Evolutionary conservation across 164 flowering plant species (phyloP).

Genomic region (Platanus orientalis): DNA sequence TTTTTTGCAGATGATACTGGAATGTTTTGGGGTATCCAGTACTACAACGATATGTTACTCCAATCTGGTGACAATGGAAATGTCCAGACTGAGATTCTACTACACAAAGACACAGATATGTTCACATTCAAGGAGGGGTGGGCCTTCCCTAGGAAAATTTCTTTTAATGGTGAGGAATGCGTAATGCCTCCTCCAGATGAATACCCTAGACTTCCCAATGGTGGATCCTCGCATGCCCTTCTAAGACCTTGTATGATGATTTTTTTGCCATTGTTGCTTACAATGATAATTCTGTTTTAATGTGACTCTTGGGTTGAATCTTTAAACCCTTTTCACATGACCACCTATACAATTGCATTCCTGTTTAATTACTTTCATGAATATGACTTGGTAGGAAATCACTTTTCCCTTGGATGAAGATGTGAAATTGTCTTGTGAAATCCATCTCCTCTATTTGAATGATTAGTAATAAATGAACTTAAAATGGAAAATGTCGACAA

Average conservation of each 20-base stretch:
- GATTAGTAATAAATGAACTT: too few species aligned
- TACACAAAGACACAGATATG: conserved; percentile 47
- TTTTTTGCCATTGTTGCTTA: conserved; percentile 12
- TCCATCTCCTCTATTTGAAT: too few species aligned
- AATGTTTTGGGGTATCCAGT: conserved; percentile 65
- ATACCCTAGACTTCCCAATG: conserved; percentile 61
- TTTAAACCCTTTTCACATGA: too few species aligned
- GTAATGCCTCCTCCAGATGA: conserved; percentile 76
- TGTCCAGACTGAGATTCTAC: conserved; percentile 66
- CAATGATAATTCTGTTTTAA: conserved; percentile 3
- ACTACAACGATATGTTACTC: conserved; percentile 72
- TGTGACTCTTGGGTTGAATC: too few species aligned
- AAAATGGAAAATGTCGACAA: too few species aligned
- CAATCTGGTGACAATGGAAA: conserved; percentile 48
- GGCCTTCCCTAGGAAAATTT: conserved; percentile 72
- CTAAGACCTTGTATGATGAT: conserved; percentile 2
- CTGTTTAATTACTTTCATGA: too few species aligned
- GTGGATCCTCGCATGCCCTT: conserved; percentile 2
- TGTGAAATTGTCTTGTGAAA: too few species aligned
- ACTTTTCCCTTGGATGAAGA: too few species aligned
- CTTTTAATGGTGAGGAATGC: conserved; percentile 59
- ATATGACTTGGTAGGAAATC: too few species aligned
- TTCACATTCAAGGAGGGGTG: conserved; percentile 71
- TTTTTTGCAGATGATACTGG: conserved; percentile 67
- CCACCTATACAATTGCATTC: too few species aligned